Conservation (phyloP, 2,329 filamentous ascomycete species). For the Pleoardoris graminearum region DNA sequence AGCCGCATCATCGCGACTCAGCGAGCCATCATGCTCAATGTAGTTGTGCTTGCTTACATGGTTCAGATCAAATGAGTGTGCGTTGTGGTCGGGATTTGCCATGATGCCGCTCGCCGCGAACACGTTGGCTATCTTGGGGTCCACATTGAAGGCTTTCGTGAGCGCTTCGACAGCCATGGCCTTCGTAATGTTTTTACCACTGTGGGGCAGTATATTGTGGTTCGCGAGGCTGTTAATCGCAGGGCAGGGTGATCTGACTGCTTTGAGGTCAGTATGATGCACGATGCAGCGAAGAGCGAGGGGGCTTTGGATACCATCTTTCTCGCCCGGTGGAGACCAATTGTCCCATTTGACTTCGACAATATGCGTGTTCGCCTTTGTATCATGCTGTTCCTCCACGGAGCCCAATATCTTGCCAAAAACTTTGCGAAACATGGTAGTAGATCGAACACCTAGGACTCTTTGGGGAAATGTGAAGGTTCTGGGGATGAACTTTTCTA, state of each 20-base stretch:
- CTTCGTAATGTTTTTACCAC: constrained; percentile 33
- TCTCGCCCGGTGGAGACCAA: constrained; percentile 4
- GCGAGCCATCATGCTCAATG: constrained; percentile 9
- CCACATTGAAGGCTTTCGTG: constrained; percentile 4
- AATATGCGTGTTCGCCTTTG: not conserved
- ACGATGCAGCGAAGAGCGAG: no score
- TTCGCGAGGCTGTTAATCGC: constrained; percentile 32
- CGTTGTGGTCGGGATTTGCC: constrained; percentile 9
- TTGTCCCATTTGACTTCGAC: constrained; percentile 3
- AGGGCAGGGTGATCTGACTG: constrained; percentile 24
- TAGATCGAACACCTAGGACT: not conserved
- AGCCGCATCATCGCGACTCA: constrained; percentile 1
- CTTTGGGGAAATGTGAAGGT: not conserved
- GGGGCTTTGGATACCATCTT: not conserved
- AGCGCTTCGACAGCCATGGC: constrained; percentile 24
- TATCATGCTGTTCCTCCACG: not conserved
- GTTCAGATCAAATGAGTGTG: constrained; percentile 6
- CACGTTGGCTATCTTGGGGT: constrained; percentile 4
- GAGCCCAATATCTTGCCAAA: not conserved
- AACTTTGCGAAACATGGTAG: not conserved
- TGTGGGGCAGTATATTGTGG: constrained; percentile 30
- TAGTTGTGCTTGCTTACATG: constrained; percentile 5
- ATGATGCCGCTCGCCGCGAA: constrained; percentile 2
- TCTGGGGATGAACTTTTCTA: not conserved
- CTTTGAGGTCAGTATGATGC: not conserved